Evolutionary conservation across 192 early-diverging fungal species (phyloP), one percentile per base, ranked within the genome.

Genomic region (Backusella tarrabulga): DNA sequence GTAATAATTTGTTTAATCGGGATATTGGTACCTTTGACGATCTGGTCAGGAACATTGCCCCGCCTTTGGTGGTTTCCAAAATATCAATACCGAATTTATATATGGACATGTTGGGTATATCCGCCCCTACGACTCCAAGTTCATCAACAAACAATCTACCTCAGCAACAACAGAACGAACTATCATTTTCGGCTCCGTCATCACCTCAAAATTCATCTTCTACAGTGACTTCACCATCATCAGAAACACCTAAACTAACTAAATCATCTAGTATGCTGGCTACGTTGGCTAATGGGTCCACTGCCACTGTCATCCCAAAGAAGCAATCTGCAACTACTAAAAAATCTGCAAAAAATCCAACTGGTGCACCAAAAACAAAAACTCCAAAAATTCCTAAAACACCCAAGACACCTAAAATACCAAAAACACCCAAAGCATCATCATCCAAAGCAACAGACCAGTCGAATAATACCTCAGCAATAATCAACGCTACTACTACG

Each of bases 81-180:
- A 32, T 79, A n/a, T 77, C 78, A n/a, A 42, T 75, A 36, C 81
- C 81, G 0, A 79, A 83, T 60, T 56, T 83, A 36, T 63, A 72
- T 66, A 40, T 73, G 14, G 81, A 79, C 26, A 68, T 81, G 52
- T 17, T 32, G 15, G 32, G 29, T 36, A 68, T 17, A 7, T 21
- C 72, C 19, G 23, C 29, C 40, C 26, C 40, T 21, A 60, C 29
- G 26, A 73, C 72, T 7, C 42, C 71, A 34, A 52, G 23, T n/a
- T n/a, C 34, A 34, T 36, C 67, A 36, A 68, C 67, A 3, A 12
- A 23, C 12, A 14, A 14, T 26, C 7, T 29, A 63, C 29, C 42
- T 46, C 71, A 40, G 12, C 41, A 29, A 41, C 34, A 70, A n/a
- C 36, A 70, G 35, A 21, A 41, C 12, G 34, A 19, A 3, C 21